Base-by-base conservation (phyloP, 202 grass and related monocot genomes). In the Zoysia matrella region DNA sequence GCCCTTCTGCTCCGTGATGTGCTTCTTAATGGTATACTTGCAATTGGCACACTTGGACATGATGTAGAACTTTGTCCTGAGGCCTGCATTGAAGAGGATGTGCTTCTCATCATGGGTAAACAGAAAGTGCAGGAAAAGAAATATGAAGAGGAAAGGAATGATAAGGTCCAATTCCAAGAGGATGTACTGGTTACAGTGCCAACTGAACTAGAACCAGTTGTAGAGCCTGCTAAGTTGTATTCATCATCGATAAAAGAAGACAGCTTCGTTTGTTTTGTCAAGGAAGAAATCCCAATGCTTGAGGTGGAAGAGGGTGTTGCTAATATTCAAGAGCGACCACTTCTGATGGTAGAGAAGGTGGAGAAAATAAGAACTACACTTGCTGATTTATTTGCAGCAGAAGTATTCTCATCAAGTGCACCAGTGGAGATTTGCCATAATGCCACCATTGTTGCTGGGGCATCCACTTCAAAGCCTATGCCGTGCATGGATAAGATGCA, bases 341-440 rank as follows among this genome's bases (percentile, higher is more conserved):
- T 99, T 67, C 74, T 94, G 82, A 90, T 89, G 87, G 81, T 78
- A 53, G 89, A 92, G 84, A 94, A 82, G 71, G 86, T 76, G 67
- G 83, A 78, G 66, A 91, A 87, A 84, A 87, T 75, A 15, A 93
- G 95, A 90, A 98, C 89, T 67, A 99, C 96, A 67, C 93, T 99
- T 55, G 96, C 96, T 55, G 96, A 99, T 73, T 85, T 99, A 54
- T 99, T 99, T 80, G 96, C 96, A 40, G 96, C 96, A 7, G 96
- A 99, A 49, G 71, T 71, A 40, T 71, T 92, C 60, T 80, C 85
- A 51, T 71, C 58, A 80, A 86, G 60, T 72, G 74, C 76, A 83
- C 58, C 49, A 76, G 71, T 56, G 70, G 74, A 83, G 58, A 85
- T 42, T 50, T 36, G 2, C 84, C 36, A 82, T 67, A 69, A 84